phyloP scores from a whole-genome alignment of 768 basidiomycete genomes.

The Boletus fagicola region DNA sequence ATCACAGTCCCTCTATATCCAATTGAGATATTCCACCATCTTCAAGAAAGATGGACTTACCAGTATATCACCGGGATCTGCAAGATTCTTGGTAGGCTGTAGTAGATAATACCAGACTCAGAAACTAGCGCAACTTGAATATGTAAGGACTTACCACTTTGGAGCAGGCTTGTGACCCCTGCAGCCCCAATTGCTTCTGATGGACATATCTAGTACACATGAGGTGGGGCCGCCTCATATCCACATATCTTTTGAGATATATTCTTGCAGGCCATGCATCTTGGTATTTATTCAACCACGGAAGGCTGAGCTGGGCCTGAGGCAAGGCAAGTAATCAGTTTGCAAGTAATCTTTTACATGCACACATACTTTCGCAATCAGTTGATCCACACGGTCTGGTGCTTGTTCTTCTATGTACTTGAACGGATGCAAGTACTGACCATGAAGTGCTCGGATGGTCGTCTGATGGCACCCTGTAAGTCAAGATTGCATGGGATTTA shows the following conservation, averaged over 20 bases:
- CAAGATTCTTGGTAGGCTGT: neutral
- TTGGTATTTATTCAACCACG: conserved; percentile 23
- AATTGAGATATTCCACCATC: neutral
- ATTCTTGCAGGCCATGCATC: conserved; percentile 20
- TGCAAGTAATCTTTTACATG: neutral
- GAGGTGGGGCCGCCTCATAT: conserved; percentile 4
- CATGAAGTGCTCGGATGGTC: conserved; percentile 6
- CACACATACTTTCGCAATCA: conserved; percentile 8
- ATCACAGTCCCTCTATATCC: neutral
- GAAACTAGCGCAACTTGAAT: neutral
- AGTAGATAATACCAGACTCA: neutral
- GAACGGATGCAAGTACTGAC: conserved; percentile 7
- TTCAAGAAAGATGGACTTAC: conserved; percentile 8
- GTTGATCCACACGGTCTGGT: conserved; percentile 3
- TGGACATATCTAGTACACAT: neutral
- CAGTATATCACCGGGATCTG: neutral
- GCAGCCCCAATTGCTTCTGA: rapidly evolving
- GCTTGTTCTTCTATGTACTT: conserved; percentile 21
- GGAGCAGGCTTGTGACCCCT: neutral
- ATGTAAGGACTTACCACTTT: neutral
- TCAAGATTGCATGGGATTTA: neutral
- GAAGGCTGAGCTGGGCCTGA: conserved; percentile 11
- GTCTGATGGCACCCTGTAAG: neutral
- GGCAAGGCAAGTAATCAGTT: neutral
- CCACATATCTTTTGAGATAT: conserved; percentile 22